Percentiles rank a stretch among this genome's conserved stretches.
phyloP scores from a whole-genome alignment of 192 early-diverging fungal species.

The Backusella tarrabulga region DNA sequence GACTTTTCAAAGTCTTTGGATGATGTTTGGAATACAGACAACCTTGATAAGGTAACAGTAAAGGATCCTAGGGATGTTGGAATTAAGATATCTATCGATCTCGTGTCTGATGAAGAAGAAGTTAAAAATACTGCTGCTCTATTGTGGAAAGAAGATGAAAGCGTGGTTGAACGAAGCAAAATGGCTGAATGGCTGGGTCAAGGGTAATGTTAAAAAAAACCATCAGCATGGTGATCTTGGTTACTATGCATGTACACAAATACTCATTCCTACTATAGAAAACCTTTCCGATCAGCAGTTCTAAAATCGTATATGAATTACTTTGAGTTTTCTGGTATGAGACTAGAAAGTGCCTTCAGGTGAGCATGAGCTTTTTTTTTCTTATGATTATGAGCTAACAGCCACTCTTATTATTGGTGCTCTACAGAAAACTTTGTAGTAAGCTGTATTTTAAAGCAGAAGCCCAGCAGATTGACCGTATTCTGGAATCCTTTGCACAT shows the following conservation, averaged over 20 bases:
- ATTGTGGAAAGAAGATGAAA: conserved; percentile 40
- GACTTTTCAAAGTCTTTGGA: conserved; percentile 22
- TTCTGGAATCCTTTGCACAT: conserved; percentile 78
- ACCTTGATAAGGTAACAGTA: neutral
- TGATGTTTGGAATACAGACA: neutral
- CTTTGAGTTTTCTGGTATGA: conserved; percentile 70
- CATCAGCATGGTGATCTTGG: too few species aligned
- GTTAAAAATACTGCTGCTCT: conserved; percentile 17
- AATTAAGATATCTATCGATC: neutral
- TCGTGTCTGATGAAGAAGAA: neutral
- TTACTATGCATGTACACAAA: neutral
- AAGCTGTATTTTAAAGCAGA: conserved; percentile 89
- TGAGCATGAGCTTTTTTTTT: neutral
- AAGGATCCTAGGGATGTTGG: conserved; percentile 1
- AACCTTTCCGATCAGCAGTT: conserved; percentile 53
- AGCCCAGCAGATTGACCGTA: conserved; percentile 89
- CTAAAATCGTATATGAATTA: conserved; percentile 71
- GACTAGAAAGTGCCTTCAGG: conserved; percentile 79
- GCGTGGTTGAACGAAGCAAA: conserved; percentile 34
- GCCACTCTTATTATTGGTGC: neutral
- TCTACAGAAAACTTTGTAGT: conserved; percentile 60
- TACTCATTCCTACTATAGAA: conserved; percentile 12
- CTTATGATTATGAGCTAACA: neutral
- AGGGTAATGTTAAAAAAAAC: conserved; percentile 21
- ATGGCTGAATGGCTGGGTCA: conserved; percentile 48